Evolutionary conservation across 257 asterid genomes (phyloP).

Genomic region (Solanum chaucha): DNA sequence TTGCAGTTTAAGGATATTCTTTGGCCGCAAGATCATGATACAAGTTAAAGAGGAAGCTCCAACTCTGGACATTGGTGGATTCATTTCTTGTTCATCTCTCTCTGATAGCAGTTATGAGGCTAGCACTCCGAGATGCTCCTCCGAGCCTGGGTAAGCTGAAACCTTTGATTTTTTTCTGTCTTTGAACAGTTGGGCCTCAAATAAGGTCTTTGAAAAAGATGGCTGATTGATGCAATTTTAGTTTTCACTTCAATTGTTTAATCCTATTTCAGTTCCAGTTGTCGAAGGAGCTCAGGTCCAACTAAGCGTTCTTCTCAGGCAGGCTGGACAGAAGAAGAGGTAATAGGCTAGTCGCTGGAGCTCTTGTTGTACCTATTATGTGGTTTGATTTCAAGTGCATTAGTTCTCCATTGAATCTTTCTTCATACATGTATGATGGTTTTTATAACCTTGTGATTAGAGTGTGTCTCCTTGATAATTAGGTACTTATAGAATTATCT

Average conservation of each 20-base stretch:
- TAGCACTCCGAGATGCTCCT: conserved; percentile 25
- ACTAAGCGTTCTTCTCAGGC: conserved; percentile 74
- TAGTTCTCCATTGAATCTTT: neutral
- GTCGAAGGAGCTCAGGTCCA: conserved; percentile 23
- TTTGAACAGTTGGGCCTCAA: neutral
- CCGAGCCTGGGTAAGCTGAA: conserved; percentile 30
- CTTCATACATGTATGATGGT: neutral
- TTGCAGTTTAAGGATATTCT: conserved; percentile 4
- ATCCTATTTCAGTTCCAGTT: conserved; percentile 18
- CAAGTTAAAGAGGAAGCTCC: conserved; percentile 26
- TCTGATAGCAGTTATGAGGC: conserved; percentile 35
- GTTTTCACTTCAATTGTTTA: neutral
- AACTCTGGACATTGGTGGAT: neutral
- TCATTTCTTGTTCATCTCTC: conserved; percentile 15
- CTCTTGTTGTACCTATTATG: neutral
- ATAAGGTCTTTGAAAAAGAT: neutral
- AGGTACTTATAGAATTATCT: neutral
- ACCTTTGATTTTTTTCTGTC: neutral
- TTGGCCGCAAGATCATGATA: conserved; percentile 21
- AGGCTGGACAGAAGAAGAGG: conserved; percentile 93
- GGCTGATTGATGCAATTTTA: neutral
- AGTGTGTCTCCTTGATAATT: neutral
- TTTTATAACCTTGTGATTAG: neutral
- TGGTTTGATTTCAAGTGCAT: neutral
- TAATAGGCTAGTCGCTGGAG: conserved; percentile 4